Evolutionary conservation across 768 basidiomycete species (phyloP).

Genomic region (Russula emetica): DNA sequence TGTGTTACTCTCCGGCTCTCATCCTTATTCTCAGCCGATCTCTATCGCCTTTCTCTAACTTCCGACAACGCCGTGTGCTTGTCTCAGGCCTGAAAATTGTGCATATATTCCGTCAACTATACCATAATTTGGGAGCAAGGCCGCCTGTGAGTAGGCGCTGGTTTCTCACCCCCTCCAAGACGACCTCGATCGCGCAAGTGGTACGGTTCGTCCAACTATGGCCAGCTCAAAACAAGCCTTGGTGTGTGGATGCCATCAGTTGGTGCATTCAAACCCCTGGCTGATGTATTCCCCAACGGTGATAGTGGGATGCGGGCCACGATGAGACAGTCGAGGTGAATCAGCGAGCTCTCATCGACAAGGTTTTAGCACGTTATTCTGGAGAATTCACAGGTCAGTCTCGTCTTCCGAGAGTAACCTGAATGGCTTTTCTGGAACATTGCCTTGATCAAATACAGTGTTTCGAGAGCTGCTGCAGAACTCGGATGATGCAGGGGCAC

Average conservation of each 20-base stretch:
- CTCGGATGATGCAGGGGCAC: constrained; percentile 85
- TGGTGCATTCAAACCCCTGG: neutral
- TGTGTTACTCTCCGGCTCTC: too few species aligned
- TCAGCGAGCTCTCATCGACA: constrained; percentile 95
- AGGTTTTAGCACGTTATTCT: constrained; percentile 91
- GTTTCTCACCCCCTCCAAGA: neutral
- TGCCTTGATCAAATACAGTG: constrained; percentile 35
- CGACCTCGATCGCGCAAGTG: neutral
- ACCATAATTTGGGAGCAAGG: neutral
- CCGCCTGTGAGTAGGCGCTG: neutral
- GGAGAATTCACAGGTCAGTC: constrained; percentile 79
- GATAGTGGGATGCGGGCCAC: constrained; percentile 52
- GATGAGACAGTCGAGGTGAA: constrained; percentile 89
- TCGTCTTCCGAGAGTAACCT: neutral
- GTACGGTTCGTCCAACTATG: constrained; percentile 2
- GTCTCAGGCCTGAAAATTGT: neutral
- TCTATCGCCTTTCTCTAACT: too few species aligned
- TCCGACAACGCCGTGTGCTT: too few species aligned
- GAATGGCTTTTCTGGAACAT: neutral
- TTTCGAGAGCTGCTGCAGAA: constrained; percentile 91
- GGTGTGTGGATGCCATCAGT: constrained; percentile 5
- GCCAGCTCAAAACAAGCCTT: constrained; percentile 22
- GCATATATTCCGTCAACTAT: neutral
- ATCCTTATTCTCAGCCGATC: too few species aligned
- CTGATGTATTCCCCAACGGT: neutral